A percentile compares a stretch with the other conserved stretches of the same genome.
These are phyloP conservation scores for Paramecium biaurelia DNA, from an alignment of 73 alveolate genomes.

Conservation along the genomic window DNA sequence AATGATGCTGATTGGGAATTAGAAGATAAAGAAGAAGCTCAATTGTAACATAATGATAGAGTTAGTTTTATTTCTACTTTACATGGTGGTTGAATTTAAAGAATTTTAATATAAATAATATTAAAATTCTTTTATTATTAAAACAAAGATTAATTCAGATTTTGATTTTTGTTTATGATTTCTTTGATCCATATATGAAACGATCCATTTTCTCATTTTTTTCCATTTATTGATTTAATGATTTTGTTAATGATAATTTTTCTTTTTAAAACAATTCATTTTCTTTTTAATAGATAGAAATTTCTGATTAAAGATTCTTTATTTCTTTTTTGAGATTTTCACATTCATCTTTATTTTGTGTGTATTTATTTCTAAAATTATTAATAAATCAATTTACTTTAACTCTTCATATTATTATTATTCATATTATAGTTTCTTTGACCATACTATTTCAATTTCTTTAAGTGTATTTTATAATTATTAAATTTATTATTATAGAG, in stretches of 20 bases:
- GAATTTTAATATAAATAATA: background rate
- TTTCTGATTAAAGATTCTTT: slow-evolving; percentile 7
- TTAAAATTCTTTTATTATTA: background rate
- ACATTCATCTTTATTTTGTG: background rate
- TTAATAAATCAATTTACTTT: background rate
- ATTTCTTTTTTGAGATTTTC: background rate
- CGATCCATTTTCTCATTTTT: slow-evolving; percentile 20
- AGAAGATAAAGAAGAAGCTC: slow-evolving; percentile 76
- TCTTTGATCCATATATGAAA: slow-evolving; percentile 14
- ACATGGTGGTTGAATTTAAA: slow-evolving; percentile 86
- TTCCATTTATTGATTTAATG: background rate
- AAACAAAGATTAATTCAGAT: background rate
- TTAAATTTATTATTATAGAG: background rate
- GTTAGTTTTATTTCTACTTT: slow-evolving; percentile 89
- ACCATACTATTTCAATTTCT: background rate
- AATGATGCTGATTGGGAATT: slow-evolving; percentile 98
- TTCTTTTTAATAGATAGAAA: slow-evolving; percentile 2
- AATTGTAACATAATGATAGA: slow-evolving; percentile 75
- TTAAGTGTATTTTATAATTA: background rate
- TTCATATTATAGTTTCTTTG: background rate
- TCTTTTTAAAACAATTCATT: slow-evolving; percentile 39
- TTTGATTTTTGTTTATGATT: background rate
- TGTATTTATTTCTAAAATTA: background rate
- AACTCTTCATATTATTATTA: background rate
- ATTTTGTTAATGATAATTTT: slow-evolving; percentile 23